These are phyloP conservation scores for Manihot esculenta DNA, from an alignment of 441 rosid species.

Conservation along the genomic window DNA sequence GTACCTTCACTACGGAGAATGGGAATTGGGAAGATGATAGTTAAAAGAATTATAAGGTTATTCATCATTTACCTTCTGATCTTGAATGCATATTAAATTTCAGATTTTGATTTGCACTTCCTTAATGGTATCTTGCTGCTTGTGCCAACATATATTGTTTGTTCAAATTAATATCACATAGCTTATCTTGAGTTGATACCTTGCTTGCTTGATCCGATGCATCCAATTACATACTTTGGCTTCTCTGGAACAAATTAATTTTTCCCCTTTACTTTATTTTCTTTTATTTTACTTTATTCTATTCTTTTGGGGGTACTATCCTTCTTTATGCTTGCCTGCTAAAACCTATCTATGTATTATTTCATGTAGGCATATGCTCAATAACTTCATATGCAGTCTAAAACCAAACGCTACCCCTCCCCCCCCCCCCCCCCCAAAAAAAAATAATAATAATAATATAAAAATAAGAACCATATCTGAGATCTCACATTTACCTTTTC, in stretches of 20 bases:
- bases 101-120: not conserved
- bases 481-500: conserved; percentile 9
- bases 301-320: too few relatives aligned
- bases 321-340: not conserved
- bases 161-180: not conserved
- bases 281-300: too few relatives aligned
- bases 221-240: not conserved
- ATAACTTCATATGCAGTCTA: not conserved
- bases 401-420: not conserved
- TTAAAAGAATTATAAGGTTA: conserved; percentile 67
- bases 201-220: not conserved
- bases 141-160: not conserved
- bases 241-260: not conserved
- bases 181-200: not conserved
- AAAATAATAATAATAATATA: not conserved
- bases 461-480: not conserved
- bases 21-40: conserved; percentile 80
- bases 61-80: conserved; percentile 19
- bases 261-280: not conserved
- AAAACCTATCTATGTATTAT: not conserved
- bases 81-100: not conserved
- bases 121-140: not conserved
- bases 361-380: too few relatives aligned
- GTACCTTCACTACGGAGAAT: conserved; percentile 57
- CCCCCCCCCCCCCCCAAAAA: not conserved